phyloP scores from a whole-genome alignment of 2,329 filamentous ascomycete genomes.

The Colletotrichum sp. region DNA sequence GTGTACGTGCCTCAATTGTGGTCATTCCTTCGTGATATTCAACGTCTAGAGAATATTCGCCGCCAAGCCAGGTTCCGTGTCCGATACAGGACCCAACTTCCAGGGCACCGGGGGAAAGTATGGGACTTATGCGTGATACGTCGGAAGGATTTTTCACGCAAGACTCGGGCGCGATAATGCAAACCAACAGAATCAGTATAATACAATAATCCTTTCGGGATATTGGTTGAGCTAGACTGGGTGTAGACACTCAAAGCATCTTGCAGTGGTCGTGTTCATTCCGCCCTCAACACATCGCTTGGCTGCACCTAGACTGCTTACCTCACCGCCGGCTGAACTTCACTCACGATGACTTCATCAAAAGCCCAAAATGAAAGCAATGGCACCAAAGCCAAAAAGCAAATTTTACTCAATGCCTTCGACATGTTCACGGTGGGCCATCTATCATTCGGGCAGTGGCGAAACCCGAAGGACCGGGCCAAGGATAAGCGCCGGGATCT shows the following conservation, averaged over 20 bases:
- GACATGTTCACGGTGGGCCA: constrained; percentile 9
- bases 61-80: neutral
- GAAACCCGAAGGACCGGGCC: constrained; percentile 1
- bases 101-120: neutral
- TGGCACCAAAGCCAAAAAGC: neutral
- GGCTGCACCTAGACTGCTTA: neutral
- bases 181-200: neutral
- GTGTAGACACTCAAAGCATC: neutral
- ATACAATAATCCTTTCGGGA: neutral
- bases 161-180: neutral
- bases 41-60: neutral
- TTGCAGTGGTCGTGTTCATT: neutral
- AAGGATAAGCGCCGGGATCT: constrained; percentile 8
- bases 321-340: fast-evolving
- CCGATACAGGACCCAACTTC: neutral
- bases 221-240: neutral
- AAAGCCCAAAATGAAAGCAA: neutral
- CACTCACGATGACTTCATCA: neutral
- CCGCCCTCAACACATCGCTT: neutral
- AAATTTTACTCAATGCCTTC: constrained; percentile 5
- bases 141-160: neutral
- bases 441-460: constrained; percentile 6
- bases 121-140: neutral
- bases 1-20: neutral
- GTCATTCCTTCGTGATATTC: neutral